Percentiles rank a stretch among this genome's conserved stretches.
These are phyloP conservation scores for Papiliotrema nemorosa DNA, from an alignment of 1,284 basidiomycete genomes.

Conservation along the genomic window DNA sequence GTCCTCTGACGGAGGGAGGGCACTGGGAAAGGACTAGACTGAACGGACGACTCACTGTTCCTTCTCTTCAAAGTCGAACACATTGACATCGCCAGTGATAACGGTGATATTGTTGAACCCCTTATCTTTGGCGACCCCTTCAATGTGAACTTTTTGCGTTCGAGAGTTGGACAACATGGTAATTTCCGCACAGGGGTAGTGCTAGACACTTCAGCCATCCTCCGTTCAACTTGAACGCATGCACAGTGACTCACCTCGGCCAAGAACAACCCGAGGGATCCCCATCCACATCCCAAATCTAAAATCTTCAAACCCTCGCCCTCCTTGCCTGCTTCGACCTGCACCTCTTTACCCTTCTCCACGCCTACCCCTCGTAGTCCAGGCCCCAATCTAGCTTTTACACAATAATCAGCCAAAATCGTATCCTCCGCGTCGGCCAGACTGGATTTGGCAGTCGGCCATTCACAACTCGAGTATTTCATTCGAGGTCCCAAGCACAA, in stretches of 20 bases:
- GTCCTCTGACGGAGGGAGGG: background rate
- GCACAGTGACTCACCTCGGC: slow-evolving; percentile 55
- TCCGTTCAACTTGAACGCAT: background rate
- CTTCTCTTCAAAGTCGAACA: slow-evolving; percentile 58
- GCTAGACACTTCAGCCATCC: too few species aligned
- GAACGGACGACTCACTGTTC: slow-evolving; percentile 50
- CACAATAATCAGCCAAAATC: slow-evolving; percentile 69
- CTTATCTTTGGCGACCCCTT: slow-evolving; percentile 55
- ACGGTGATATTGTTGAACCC: slow-evolving; percentile 63
- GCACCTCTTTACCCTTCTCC: slow-evolving; percentile 1
- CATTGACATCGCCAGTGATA: slow-evolving; percentile 70
- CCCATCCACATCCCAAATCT: slow-evolving; percentile 76
- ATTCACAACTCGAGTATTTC: slow-evolving; percentile 70
- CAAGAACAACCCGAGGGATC: slow-evolving; percentile 65
- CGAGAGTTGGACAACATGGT: slow-evolving; percentile 66
- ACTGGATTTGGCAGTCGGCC: slow-evolving; percentile 63
- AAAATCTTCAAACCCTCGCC: slow-evolving; percentile 64
- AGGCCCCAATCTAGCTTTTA: slow-evolving; percentile 58
- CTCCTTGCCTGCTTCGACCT: slow-evolving; percentile 21
- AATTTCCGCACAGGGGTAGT: slow-evolving; percentile 66
- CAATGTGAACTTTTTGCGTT: slow-evolving; percentile 69
- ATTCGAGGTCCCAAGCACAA: slow-evolving; percentile 62
- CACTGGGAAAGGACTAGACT: background rate
- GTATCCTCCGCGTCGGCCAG: slow-evolving; percentile 65
- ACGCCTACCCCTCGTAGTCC: slow-evolving; percentile 26